phyloP scores from a whole-genome alignment of 2,329 filamentous ascomycete genomes.

The Pseudocercospora crystallina region DNA sequence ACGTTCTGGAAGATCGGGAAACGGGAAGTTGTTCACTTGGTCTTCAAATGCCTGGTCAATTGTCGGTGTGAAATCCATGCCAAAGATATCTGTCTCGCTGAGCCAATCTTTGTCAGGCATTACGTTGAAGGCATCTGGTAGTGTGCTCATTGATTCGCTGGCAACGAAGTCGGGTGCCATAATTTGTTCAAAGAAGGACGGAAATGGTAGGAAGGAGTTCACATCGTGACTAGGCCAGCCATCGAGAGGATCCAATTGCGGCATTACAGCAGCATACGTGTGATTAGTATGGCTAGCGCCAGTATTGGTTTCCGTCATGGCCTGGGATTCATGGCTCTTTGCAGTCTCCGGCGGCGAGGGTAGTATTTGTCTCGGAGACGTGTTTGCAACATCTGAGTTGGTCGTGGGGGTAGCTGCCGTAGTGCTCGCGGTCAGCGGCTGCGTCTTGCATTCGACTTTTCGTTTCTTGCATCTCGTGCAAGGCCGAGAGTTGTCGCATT shows the following conservation, averaged over 20 bases:
- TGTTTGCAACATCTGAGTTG: too few relatives aligned
- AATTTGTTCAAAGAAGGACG: constrained; percentile 25
- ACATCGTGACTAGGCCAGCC: constrained; percentile 1
- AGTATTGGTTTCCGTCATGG: too few relatives aligned
- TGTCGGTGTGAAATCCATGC: constrained; percentile 20
- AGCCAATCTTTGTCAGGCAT: constrained; percentile 22
- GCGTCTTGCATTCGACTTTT: constrained; percentile 10
- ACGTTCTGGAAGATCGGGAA: neutral
- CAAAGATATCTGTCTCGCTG: constrained; percentile 19
- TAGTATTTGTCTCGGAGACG: too few relatives aligned
- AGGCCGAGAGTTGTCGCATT: constrained; percentile 33
- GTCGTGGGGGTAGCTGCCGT: neutral
- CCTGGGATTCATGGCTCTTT: neutral
- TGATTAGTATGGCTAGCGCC: too few relatives aligned
- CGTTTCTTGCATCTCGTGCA: constrained; percentile 28
- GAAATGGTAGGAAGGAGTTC: constrained; percentile 9
- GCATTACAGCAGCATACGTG: too few relatives aligned
- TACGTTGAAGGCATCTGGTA: constrained; percentile 18
- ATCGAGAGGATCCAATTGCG: neutral
- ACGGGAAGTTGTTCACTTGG: neutral
- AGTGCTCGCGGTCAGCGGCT: neutral
- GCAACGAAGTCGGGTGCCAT: constrained; percentile 22
- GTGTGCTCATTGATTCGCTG: constrained; percentile 6
- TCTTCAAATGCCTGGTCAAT: constrained; percentile 19
- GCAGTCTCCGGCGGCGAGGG: neutral